Conservation (phyloP, 1,284 basidiomycete genomes). For the Sporisorium graminicola region DNA sequence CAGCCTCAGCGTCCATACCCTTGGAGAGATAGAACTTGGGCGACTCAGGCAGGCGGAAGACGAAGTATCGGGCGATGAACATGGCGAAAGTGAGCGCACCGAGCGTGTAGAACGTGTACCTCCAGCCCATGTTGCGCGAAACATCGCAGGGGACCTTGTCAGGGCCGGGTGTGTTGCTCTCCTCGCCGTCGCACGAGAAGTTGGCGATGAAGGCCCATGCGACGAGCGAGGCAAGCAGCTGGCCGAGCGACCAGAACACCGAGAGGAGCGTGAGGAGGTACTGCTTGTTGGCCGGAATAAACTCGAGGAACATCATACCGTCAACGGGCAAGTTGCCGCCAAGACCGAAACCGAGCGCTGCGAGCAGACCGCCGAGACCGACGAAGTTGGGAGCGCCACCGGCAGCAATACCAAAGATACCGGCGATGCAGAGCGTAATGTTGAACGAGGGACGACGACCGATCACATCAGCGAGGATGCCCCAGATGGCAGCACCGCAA, state of each 20-base stretch:
- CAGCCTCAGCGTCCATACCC: constrained; percentile 68
- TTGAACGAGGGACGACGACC: constrained; percentile 68
- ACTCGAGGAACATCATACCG: constrained; percentile 69
- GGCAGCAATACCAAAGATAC: constrained; percentile 66
- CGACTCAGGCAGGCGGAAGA: constrained; percentile 68
- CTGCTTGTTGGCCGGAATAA: constrained; percentile 64
- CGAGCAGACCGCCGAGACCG: constrained; percentile 63
- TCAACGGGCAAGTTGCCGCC: constrained; percentile 69
- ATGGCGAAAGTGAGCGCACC: constrained; percentile 64
- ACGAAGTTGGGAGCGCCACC: constrained; percentile 65
- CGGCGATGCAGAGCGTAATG: constrained; percentile 65
- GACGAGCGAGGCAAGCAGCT: constrained; percentile 64
- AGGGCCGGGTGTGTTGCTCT: constrained; percentile 44
- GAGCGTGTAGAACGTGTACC: constrained; percentile 66
- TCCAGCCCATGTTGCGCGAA: constrained; percentile 63
- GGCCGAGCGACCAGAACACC: constrained; percentile 69
- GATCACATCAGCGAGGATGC: constrained; percentile 66
- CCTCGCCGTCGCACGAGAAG: constrained; percentile 56
- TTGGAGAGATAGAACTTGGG: constrained; percentile 68
- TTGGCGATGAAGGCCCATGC: constrained; percentile 68
- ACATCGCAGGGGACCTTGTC: constrained; percentile 47
- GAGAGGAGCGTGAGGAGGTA: constrained; percentile 65
- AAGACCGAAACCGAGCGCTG: constrained; percentile 65
- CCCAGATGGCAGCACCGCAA: constrained; percentile 67
- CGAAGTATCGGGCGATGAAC: constrained; percentile 64